Evolutionary conservation across 108 stramenopile species (phyloP).

Genomic region (Parmales sp.): DNA sequence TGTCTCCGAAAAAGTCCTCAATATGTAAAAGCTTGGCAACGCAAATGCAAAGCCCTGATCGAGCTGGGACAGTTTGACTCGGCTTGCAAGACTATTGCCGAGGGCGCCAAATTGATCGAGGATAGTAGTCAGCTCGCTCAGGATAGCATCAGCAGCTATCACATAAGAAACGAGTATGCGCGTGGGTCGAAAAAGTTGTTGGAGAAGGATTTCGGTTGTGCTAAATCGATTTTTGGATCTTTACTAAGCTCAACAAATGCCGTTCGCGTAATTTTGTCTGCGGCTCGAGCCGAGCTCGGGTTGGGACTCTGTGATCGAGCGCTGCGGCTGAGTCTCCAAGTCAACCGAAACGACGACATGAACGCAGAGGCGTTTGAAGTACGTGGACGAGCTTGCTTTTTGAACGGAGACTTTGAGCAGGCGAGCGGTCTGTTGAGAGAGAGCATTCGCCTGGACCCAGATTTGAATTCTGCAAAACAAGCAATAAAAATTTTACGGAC

Average conservation of each 20-base stretch:
- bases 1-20: neutral
- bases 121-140: no score
- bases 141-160: no score
- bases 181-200: no score
- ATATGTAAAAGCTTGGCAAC: neutral
- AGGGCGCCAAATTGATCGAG: neutral
- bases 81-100: constrained; percentile 13
- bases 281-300: constrained; percentile 32
- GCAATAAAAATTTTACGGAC: constrained; percentile 14
- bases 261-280: constrained; percentile 13
- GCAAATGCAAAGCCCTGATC: neutral
- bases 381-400: constrained; percentile 25
- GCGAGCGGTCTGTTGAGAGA: constrained; percentile 25
- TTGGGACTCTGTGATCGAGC: constrained; percentile 31
- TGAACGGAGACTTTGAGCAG: constrained; percentile 29
- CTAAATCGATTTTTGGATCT: constrained; percentile 21
- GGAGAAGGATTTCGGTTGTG: constrained; percentile 19
- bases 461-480: constrained; percentile 9
- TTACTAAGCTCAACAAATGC: constrained; percentile 18
- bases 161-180: no score
- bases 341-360: constrained; percentile 14
- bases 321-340: constrained; percentile 9
- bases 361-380: constrained; percentile 21
- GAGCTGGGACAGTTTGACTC: constrained; percentile 15
- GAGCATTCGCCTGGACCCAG: constrained; percentile 38